Evolutionary conservation across 345 rosid genomes (phyloP), one percentile per base, ranked within the genome.

Genomic region (Lepidium sativum): DNA sequence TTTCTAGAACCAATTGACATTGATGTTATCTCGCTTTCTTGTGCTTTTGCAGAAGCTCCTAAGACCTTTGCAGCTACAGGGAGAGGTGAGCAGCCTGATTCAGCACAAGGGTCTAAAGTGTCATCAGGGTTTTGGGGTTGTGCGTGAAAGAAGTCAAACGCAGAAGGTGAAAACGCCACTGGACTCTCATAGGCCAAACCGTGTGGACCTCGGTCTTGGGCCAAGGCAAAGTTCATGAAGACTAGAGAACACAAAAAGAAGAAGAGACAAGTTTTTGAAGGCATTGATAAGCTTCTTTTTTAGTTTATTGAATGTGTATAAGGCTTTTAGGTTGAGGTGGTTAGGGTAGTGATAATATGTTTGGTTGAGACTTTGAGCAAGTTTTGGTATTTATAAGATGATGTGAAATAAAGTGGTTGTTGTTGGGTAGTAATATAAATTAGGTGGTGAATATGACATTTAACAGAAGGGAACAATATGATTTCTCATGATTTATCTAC

Each of bases 151-250:
- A 94, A 94, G 8, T 83, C 84, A 65, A 79, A 81, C 11, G 96
- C 92, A 31, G 92, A 81, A 5, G 97, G 96, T 9, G 99, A 78
- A 56, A 94, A 86, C 3, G 95, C 89, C 65, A 63, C 32, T 0
- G 97, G 99, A 5, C 34, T 82, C 74, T 86, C 90, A 39, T 82
- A 58, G 43, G 60, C 81, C 0, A 94, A 75, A 2, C 99, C 99
- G 54, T 94, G 99, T 56, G 97, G 99, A 63, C 95, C 95, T 77
- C 99, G 80, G 17, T 63, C 89, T 68, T 90, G 86, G 11, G 84
- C 92, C 44, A 35, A 52, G 27, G 81, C 79, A 1, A 70, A 31
- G 61, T 70, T 72, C 45, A 80, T 47, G 58, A 80, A 31, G 54
- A 82, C 6, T 21, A 77, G 21, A 74, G 71, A 54, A 54, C 29